A percentile compares a stretch with the other conserved stretches of the same genome.
These are phyloP conservation scores for Alternaria viburni DNA, from an alignment of 2,329 filamentous ascomycete species.

Conservation along the genomic window DNA sequence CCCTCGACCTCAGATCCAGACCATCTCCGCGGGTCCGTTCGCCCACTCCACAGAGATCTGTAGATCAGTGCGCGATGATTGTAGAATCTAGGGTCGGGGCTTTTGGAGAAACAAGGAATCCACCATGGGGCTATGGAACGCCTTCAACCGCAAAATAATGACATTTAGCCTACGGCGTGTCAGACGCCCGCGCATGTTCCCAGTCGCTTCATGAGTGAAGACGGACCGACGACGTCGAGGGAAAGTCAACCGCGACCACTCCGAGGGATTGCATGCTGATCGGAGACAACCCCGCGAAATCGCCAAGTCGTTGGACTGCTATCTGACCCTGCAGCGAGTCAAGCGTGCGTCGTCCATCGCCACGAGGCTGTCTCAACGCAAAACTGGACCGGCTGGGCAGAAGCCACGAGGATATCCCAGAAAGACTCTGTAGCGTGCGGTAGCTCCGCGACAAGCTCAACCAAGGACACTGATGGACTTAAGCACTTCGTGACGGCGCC, in stretches of 20 bases:
- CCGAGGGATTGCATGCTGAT: neutral
- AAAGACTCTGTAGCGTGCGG: neutral
- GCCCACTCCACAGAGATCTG: neutral
- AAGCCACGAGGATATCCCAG: neutral
- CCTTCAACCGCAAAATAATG: neutral
- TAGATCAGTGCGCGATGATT: neutral
- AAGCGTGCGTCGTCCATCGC: neutral
- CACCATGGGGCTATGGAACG: neutral
- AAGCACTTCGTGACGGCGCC: neutral
- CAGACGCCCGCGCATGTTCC: neutral
- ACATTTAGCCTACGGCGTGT: neutral
- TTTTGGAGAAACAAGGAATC: neutral
- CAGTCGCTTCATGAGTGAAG: neutral
- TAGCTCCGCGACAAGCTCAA: neutral
- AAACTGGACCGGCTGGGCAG: neutral
- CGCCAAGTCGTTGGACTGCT: neutral
- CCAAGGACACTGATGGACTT: neutral
- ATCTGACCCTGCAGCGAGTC: neutral
- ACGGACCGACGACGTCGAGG: neutral
- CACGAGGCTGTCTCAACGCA: neutral
- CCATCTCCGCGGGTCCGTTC: neutral
- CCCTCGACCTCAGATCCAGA: neutral
- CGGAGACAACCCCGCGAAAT: neutral
- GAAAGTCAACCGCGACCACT: neutral
- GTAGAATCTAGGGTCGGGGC: neutral